These are phyloP conservation scores for Mycena capillaripes DNA, from an alignment of 768 basidiomycete species.

Conservation along the genomic window DNA sequence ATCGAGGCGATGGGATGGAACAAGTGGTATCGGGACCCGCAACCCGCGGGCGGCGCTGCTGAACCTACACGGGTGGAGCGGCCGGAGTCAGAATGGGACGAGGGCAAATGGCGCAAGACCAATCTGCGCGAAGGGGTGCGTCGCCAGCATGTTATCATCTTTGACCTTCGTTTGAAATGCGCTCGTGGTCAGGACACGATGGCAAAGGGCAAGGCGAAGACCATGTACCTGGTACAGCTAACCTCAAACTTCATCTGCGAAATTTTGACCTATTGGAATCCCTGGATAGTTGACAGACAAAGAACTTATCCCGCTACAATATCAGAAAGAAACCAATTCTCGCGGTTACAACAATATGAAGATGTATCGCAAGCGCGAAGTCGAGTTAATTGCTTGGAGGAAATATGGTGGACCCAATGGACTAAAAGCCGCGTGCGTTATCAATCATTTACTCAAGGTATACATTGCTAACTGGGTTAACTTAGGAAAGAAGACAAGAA, in stretches of 20 bases:
- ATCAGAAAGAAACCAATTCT: conserved; percentile 28
- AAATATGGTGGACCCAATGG: conserved; percentile 34
- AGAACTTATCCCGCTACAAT: conserved; percentile 27
- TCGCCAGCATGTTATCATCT: neutral
- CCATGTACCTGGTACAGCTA: conserved; percentile 19
- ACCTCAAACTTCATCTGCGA: neutral
- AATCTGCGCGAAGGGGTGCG: conserved; percentile 25
- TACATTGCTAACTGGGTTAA: neutral
- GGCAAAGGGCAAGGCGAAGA: conserved; percentile 31
- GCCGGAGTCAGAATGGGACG: conserved; percentile 32
- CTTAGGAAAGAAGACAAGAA: conserved; percentile 30
- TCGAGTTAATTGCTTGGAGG: conserved; percentile 27
- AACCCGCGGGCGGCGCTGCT: conserved; percentile 20
- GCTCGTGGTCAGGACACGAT: conserved; percentile 24
- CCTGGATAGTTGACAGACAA: conserved; percentile 27
- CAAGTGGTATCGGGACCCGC: conserved; percentile 30
- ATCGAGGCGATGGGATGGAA: conserved; percentile 28
- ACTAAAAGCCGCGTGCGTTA: conserved; percentile 26
- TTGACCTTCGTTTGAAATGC: too few relatives aligned
- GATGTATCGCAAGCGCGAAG: conserved; percentile 29
- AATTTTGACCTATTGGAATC: neutral
- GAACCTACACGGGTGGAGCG: conserved; percentile 24
- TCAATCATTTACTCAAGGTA: too few relatives aligned
- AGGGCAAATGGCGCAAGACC: conserved; percentile 30
- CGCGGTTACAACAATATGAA: conserved; percentile 22